Percentiles rank a stretch among this genome's conserved stretches.
Conservation (phyloP, 108 stramenopile genomes). For the Pseudonitzschia pungens region DNA sequence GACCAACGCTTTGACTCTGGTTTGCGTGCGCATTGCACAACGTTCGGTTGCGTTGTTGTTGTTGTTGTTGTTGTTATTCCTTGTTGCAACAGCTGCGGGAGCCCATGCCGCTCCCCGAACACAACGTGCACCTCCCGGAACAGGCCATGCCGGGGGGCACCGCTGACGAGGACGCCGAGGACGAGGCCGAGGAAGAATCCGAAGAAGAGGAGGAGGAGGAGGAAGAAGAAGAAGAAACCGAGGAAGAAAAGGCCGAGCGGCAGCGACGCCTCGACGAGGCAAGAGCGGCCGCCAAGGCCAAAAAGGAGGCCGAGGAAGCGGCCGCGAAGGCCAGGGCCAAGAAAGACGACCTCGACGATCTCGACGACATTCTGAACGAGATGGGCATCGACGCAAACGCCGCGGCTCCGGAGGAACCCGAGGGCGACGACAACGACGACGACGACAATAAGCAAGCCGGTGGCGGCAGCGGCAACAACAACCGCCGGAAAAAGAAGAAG, state of each 20-base stretch:
- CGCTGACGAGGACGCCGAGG: constrained; percentile 9
- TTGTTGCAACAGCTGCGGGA: not conserved
- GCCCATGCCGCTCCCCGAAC: constrained; percentile 11
- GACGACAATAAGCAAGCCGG: constrained; percentile 27
- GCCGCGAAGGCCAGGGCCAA: not conserved
- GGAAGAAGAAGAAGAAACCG: constrained; percentile 35
- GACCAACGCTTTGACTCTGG: too few species aligned
- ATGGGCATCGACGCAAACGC: constrained; percentile 24
- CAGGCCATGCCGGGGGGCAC: not conserved
- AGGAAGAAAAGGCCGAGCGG: constrained; percentile 27
- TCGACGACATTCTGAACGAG: constrained; percentile 42
- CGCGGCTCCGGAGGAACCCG: constrained; percentile 16
- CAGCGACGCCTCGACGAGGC: constrained; percentile 31
- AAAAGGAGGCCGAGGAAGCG: constrained; percentile 5
- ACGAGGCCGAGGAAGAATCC: constrained; percentile 13
- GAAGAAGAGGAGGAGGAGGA: constrained; percentile 26
- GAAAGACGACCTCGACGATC: constrained; percentile 20
- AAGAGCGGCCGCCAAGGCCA: constrained; percentile 20
- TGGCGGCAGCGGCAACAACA: not conserved
- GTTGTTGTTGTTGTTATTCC: too few species aligned
- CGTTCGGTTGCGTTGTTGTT: too few species aligned
- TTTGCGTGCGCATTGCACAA: too few species aligned
- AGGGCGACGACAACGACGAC: not conserved
- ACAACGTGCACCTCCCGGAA: constrained; percentile 16
- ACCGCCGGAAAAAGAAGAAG: constrained; percentile 9